Evolutionary conservation across 768 basidiomycete species (phyloP), one percentile per base, ranked within the genome.

Genomic region (Mycena metata): DNA sequence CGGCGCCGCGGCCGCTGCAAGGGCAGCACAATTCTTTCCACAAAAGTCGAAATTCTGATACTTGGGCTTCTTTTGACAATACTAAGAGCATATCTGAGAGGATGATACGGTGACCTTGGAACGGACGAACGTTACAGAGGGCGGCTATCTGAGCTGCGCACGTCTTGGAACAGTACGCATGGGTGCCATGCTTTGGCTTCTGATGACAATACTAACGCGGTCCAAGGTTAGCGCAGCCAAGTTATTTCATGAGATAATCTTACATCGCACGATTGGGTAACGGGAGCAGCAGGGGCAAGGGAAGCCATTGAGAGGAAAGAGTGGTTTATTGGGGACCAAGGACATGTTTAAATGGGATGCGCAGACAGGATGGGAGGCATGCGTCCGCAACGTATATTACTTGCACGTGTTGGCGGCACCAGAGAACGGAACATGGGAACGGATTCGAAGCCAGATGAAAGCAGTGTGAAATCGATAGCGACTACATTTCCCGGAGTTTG

Each of bases 61-160:
- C 76, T 89, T 91, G 6, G 88, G 87, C 67, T 86, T 88, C 74
- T 83, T 83, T 68, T 87, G 85, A 72, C 90, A 91, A 67, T 85
- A 79, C 86, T 87, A 52, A 57, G 23, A 35, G 19, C 52, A 16
- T 13, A 49, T 30, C 58, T 46, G 42, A 62, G 63, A 64, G 46
- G 41, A 17, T 33, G 47, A 36, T 50, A 45, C 16, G 13, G 21
- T 36, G 60, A 16, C 17, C 24, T n/a, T 24, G 36, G 51, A 42
- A 57, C 11, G 41, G 17, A 75, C 83, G 71, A 66, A 87, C 85
- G 57, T 82, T 82, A 71, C 86, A 86, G 19, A 84, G 74, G 26
- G 80, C 73, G 15, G 80, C 80, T 49, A 81, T 85, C 70, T 85
- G 84, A 11, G 74, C 74, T 16, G 85, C 86, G 71, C 87, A 88